These are phyloP conservation scores for Colletotrichum viniferum DNA, from an alignment of 2,329 filamentous ascomycete species.

Conservation along the genomic window DNA sequence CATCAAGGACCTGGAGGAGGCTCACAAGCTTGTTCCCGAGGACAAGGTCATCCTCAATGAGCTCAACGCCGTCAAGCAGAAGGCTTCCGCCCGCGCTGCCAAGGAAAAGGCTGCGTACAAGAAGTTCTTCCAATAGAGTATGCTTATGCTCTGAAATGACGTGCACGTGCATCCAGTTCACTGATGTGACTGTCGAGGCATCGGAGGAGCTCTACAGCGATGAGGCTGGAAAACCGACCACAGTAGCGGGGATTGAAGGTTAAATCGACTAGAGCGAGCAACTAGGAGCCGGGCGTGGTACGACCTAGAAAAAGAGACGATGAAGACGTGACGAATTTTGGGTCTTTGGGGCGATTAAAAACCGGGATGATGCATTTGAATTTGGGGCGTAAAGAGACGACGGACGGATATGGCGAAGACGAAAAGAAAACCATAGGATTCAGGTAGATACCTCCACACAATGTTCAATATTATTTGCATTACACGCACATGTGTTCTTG, in stretches of 20 bases:
- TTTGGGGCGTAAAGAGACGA: slow-evolving; percentile 13
- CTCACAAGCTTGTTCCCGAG: slow-evolving; percentile 73
- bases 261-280: neutral
- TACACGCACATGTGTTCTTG: neutral
- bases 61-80: slow-evolving; percentile 78
- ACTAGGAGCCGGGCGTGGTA: neutral
- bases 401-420: neutral
- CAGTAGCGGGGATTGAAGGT: neutral
- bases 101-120: slow-evolving; percentile 93
- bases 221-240: neutral
- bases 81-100: slow-evolving; percentile 71
- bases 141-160: neutral
- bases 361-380: neutral
- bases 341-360: slow-evolving; percentile 4
- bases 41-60: slow-evolving; percentile 80
- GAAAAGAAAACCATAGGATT: neutral
- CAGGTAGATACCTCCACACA: slow-evolving; percentile 10
- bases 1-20: slow-evolving; percentile 75
- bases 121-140: slow-evolving; percentile 77
- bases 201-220: neutral
- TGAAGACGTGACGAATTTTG: neutral
- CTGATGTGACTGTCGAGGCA: neutral
- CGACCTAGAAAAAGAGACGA: neutral
- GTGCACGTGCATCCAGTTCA: neutral
- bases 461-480: slow-evolving; percentile 1